Evolutionary conservation across 257 asterid genomes (phyloP).

Genomic region (Nicotiana tomentosiformis): DNA sequence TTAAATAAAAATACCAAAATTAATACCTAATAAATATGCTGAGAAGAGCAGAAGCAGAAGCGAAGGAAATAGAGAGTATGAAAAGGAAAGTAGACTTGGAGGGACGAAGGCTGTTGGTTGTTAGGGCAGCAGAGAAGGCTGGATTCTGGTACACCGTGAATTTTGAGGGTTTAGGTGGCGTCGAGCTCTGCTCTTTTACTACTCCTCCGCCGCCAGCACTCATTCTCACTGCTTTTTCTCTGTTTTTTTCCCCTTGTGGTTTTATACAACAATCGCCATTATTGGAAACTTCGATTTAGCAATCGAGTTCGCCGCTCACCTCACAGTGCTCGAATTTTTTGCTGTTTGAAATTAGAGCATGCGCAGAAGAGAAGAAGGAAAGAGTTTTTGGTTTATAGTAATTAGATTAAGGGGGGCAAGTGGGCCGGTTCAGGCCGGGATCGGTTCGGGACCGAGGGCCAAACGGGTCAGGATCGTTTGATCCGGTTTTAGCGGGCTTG

Average conservation of each 20-base stretch:
- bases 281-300: not conserved
- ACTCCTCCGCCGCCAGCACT: conserved; percentile 27
- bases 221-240: not conserved
- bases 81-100: conserved; percentile 42
- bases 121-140: conserved; percentile 79
- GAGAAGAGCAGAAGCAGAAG: conserved; percentile 42
- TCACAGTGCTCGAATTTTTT: not conserved
- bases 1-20: conserved; percentile 25
- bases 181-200: conserved; percentile 27
- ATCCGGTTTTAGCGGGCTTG: too few species aligned
- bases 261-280: not conserved
- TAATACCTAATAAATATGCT: conserved; percentile 36
- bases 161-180: conserved; percentile 41
- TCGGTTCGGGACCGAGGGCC: too few species aligned
- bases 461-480: too few species aligned
- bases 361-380: not conserved
- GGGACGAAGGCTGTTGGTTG: conserved; percentile 74
- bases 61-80: conserved; percentile 43
- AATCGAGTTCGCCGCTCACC: not conserved
- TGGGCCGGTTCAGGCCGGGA: too few species aligned
- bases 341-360: not conserved
- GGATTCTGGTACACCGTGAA: conserved; percentile 80
- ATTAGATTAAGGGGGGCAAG: too few species aligned
- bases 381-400: not conserved
- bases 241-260: not conserved